Percentiles rank a stretch among this genome's conserved stretches.
Evolutionary conservation across 176 grass and related monocot genomes (phyloP).

Genomic region (Raddia guianensis): DNA sequence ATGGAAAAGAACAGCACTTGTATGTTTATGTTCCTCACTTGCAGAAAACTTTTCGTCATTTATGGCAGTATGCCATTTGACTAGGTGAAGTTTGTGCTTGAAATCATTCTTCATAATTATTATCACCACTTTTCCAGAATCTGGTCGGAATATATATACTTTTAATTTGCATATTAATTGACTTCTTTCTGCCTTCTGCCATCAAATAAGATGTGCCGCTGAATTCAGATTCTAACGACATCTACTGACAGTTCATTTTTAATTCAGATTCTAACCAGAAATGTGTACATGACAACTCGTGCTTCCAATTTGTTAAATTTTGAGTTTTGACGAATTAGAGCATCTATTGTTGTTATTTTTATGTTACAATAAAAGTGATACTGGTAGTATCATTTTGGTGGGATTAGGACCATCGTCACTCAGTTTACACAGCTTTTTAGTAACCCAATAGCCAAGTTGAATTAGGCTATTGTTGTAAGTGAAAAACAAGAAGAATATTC

Average conservation of each 20-base stretch:
- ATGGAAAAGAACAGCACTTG: neutral
- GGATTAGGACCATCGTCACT: constrained; percentile 23
- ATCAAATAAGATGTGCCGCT: constrained; percentile 13
- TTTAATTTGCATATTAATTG: constrained; percentile 8
- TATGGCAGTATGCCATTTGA: constrained; percentile 12
- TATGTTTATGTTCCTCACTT: constrained; percentile 1
- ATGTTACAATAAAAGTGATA: constrained; percentile 6
- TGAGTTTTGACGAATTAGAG: neutral
- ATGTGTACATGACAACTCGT: neutral
- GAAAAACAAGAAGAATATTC: constrained; percentile 8
- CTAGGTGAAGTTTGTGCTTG: constrained; percentile 8
- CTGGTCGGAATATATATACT: constrained; percentile 11
- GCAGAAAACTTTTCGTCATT: neutral
- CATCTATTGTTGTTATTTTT: constrained; percentile 8
- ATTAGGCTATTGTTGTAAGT: neutral
- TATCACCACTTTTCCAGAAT: neutral
- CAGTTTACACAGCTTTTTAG: constrained; percentile 14
- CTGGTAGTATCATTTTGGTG: constrained; percentile 11
- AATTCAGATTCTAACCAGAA: constrained; percentile 13
- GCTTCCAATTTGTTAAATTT: neutral
- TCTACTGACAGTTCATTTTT: constrained; percentile 5
- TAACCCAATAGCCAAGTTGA: constrained; percentile 14
- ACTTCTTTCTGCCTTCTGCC: neutral
- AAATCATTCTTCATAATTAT: constrained; percentile 13
- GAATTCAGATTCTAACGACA: constrained; percentile 15